Evolutionary conservation across 441 rosid genomes (phyloP), one percentile per base, ranked within the genome.

Genomic region (Brassica hybrid): DNA sequence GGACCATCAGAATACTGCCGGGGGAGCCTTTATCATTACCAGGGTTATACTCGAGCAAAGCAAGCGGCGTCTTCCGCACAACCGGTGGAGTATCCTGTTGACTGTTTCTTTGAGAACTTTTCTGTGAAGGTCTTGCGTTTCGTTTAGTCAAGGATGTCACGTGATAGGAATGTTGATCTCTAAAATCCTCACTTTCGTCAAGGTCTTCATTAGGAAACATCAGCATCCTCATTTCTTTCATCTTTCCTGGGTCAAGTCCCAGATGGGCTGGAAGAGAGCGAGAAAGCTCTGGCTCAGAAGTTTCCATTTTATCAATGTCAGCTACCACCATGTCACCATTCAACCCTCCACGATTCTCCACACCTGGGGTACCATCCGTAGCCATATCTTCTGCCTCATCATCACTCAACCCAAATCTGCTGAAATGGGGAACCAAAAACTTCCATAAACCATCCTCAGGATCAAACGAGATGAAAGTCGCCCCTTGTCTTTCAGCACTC

Each of bases 261-360:
- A 96, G 91, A 90, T 91, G 96, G 13, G 97, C 85, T 67, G 98
- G 99, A 81, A 94, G 97, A 81, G 99, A 94, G 84, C 91, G 98
- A 83, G 96, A 90, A 86, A 96, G 96, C 85, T 88, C 84, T 17
- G 87, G 84, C 70, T 84, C 90, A 71, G 50, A 79, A 81, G 79
- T 74, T 74, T 87, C 87, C 65, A 76, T 79, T 66, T 84, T 88
- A 84, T 83, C 84, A 69, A 74, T 68, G 27, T 81, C 88, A 63
- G 76, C 72, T 73, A 80, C 69, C 78, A 87, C 69, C 78, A 87
- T 87, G 43, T 77, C 86, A 69, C 77, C 89, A 81, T 80, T 83
- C 77, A 80, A 78, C 66, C 71, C 79, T 25, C 52, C 70, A 21
- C 78, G 81, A 75, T 86, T 85, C 69, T 86, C 89, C 43, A 79